Evolutionary conservation across 176 grass and related monocot species (phyloP).

Genomic region (Zoysia japonica): DNA sequence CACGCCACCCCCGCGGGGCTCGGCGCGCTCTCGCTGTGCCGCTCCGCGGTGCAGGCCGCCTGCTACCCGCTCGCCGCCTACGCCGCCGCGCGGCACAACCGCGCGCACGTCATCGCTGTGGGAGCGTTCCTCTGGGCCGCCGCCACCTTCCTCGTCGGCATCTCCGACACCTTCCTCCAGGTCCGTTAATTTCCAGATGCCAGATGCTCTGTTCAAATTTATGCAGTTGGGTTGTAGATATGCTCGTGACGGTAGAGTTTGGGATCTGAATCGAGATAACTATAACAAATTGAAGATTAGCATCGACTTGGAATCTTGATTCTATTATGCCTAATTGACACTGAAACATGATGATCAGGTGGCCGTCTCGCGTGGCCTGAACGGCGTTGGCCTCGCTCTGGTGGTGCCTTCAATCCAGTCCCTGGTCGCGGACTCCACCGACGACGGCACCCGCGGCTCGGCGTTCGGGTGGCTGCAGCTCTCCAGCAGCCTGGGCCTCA

Average conservation of each 20-base stretch:
- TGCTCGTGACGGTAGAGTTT: neutral
- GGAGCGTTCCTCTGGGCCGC: conserved; percentile 76
- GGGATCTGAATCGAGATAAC: neutral
- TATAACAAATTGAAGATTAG: neutral
- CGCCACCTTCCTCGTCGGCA: conserved; percentile 67
- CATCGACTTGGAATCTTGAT: conserved; percentile 23
- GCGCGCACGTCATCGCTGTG: conserved; percentile 56
- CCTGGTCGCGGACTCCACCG: conserved; percentile 76
- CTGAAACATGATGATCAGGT: conserved; percentile 44
- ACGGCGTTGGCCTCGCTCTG: conserved; percentile 78
- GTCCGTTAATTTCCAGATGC: conserved; percentile 17
- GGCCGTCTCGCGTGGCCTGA: conserved; percentile 78
- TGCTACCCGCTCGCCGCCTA: conserved; percentile 68
- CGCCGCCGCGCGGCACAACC: conserved; percentile 52
- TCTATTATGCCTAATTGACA: neutral
- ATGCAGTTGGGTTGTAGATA: neutral
- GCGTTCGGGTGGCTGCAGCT: conserved; percentile 89
- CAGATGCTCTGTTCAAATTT: neutral
- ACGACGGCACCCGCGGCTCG: conserved; percentile 62
- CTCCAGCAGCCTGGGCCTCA: conserved; percentile 66
- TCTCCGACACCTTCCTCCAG: conserved; percentile 63
- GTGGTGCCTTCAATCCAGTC: conserved; percentile 81
- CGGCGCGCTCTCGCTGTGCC: conserved; percentile 62
- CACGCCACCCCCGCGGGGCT: conserved; percentile 56
- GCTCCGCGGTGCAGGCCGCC: conserved; percentile 60